These are phyloP conservation scores for Thielaviopsis populi DNA, from an alignment of 2,329 filamentous ascomycete species.

Conservation along the genomic window DNA sequence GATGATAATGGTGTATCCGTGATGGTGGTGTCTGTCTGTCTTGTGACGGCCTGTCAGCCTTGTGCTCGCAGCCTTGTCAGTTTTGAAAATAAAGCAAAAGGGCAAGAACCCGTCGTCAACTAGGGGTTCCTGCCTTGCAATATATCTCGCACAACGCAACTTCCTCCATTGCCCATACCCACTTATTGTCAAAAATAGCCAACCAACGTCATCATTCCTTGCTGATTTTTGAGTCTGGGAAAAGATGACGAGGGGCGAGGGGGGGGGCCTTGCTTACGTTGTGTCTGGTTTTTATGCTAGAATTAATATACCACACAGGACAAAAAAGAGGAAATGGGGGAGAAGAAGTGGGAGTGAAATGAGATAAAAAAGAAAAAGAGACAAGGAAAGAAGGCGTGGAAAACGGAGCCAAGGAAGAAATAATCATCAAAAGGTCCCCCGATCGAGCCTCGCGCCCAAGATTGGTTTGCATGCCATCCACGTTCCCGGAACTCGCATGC, in stretches of 20 bases:
- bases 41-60: neutral
- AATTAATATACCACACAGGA: too few species aligned
- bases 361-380: constrained; percentile 2
- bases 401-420: constrained; percentile 2
- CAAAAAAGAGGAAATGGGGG: neutral
- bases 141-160: too few species aligned
- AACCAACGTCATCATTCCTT: neutral
- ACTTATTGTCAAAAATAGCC: too few species aligned
- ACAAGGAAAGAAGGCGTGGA: constrained; percentile 3
- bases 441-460: neutral
- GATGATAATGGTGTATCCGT: neutral
- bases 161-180: too few species aligned
- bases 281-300: too few species aligned
- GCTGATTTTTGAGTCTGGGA: too few species aligned
- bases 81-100: neutral
- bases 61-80: neutral
- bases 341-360: neutral
- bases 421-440: constrained; percentile 2
- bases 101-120: neutral
- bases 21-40: too few species aligned
- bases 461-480: neutral
- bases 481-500: neutral
- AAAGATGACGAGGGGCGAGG: too few species aligned
- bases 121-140: too few species aligned
- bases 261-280: too few species aligned